Evolutionary conservation across 2,329 filamentous ascomycete species (phyloP), one percentile per base, ranked within the genome.

Genomic region (Epichloe elymi): DNA sequence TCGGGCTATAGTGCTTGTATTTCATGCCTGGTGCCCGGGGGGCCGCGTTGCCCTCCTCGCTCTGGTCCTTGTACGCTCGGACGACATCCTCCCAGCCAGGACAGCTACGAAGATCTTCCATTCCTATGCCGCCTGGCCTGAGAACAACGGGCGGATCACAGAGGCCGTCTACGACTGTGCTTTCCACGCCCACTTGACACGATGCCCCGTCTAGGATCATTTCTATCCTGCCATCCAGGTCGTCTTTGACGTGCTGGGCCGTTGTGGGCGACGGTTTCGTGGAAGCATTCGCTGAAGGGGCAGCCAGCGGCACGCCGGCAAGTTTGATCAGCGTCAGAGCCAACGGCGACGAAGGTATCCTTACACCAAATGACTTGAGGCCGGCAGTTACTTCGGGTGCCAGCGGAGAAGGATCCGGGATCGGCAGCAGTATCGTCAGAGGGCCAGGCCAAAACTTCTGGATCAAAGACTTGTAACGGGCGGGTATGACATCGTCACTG

Each of bases 11-110:
- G 65, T 98, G 93, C 63, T 93, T 88, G 65, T 98, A 98, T 69
- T 98, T 98, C 93, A 98, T 98, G 1, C 93, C 93, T 0, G 93
- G 93, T 1, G 93, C 93, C 51, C 88, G 76, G 0, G 93, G 93
- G 10, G 77, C 75, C 1, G 65, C 71, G 48, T 78, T 79, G 5
- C 79, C 83, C 19, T 79, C 74, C 59, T 88, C 80, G 15, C 80
- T 80, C 52, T 77, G 76, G 60, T 95, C 88, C 61, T 84, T 82
- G 66, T 96, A 97, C 11, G 79, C 91, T 53, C 85, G 80, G 54
- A 76, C 74, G 1, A 88, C 86, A 39, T 78, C 70, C 63, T 89
- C 84, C 91, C 93, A 98, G 1, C 91, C 91, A 0, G 76, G 71
- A 61, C 85, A 88, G 40, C 71, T 63, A 42, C 85, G 75, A 51